Evolutionary conservation across 2,329 filamentous ascomycete genomes (phyloP), one percentile per base, ranked within the genome.

Genomic region (Aurifilum marmelostoma): DNA sequence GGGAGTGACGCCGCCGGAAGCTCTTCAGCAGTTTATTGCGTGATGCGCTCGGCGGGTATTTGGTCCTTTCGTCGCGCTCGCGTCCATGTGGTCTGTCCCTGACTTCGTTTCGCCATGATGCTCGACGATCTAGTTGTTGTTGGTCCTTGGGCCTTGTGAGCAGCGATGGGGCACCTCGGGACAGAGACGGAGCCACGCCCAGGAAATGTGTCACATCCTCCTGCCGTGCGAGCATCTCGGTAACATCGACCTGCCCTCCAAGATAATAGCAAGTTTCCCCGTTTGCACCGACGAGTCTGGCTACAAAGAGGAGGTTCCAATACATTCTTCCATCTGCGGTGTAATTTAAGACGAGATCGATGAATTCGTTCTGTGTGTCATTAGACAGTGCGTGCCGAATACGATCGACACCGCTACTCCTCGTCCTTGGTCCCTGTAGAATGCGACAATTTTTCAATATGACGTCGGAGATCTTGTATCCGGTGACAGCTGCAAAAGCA

Each of bases 301-400:
- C 68, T 9, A 67, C 39, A 39, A 70, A 70, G 2, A 70, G 37
- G 0, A 70, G n/a, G 14, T 68, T 70, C 68, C 68, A 70, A 47
- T 60, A 70, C 2, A 67, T 52, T 5, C 61, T 60, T 0, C 68
- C 68, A 24, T 65, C 62, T 24, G 63, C 63, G 0, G 43, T 63
- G 14, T 68, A 65, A 24, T 68, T 70, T 37, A 70, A 39, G 16
- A 70, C n/a, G 5, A 70, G 56, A 7, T 70, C 68, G n/a, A 56
- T 65, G 43, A 64, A 68, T 39, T 70, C 68, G 1, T 65, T 54
- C 6, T 62, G 50, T 37, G 52, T 8, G 34, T 34, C 34, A 4
- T 4, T 61, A 1, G 27, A 29, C 6, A 70, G 12, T n/a, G 61
- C 66, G 21, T 70, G 61, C 14, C 68, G 59, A 11, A 70, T 56